These are phyloP conservation scores for Sclerotinia spermophila DNA, from an alignment of 2,329 filamentous ascomycete genomes.

Conservation along the genomic window DNA sequence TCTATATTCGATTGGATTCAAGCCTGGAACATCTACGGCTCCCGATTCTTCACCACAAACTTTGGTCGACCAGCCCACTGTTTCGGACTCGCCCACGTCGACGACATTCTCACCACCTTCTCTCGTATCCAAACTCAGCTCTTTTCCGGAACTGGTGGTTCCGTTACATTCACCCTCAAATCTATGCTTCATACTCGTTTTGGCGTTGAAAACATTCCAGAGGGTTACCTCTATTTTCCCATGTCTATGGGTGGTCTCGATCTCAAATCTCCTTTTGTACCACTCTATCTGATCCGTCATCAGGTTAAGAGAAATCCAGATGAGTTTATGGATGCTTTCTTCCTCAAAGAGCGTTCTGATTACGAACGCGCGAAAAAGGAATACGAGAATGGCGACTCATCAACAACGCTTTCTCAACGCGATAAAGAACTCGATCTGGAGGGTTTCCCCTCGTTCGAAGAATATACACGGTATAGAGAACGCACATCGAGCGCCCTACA, in stretches of 20 bases:
- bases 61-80: constrained; percentile 52
- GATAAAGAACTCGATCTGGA: neutral
- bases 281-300: constrained; percentile 31
- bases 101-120: constrained; percentile 50
- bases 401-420: neutral
- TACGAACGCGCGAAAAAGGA: constrained; percentile 36
- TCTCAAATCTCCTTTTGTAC: constrained; percentile 41
- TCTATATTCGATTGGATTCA: constrained; percentile 56
- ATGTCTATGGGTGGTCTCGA: constrained; percentile 40
- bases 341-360: constrained; percentile 35
- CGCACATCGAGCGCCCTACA: neutral
- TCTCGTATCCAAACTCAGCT: constrained; percentile 49
- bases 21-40: constrained; percentile 56
- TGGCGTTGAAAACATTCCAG: constrained; percentile 37
- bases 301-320: constrained; percentile 26
- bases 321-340: constrained; percentile 31
- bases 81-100: constrained; percentile 51
- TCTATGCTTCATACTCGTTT: constrained; percentile 49
- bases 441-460: constrained; percentile 5
- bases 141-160: constrained; percentile 41
- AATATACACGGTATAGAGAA: neutral
- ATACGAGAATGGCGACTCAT: constrained; percentile 32
- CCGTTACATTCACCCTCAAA: constrained; percentile 47
- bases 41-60: constrained; percentile 53
- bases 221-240: constrained; percentile 42